A percentile compares a stretch with the other conserved stretches of the same genome.
phyloP scores from a whole-genome alignment of 805 yeast genomes.

The Candida oleophila region DNA sequence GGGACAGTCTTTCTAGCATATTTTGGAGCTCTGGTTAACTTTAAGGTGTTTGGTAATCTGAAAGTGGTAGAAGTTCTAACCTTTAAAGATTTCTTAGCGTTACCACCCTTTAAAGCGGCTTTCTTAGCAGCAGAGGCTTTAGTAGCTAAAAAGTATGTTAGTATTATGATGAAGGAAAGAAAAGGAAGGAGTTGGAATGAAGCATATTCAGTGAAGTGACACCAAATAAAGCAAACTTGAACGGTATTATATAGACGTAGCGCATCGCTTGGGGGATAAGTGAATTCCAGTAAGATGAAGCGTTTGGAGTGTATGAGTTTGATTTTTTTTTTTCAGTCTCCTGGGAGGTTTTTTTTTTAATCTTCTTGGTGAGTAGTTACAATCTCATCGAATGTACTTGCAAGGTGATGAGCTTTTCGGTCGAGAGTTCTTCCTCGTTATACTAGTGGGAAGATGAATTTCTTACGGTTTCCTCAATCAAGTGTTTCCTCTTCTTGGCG shows the following conservation, averaged over 20 bases:
- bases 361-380: too few relatives aligned
- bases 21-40: conserved; percentile 91
- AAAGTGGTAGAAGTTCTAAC: conserved; percentile 94
- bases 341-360: too few relatives aligned
- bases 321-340: too few relatives aligned
- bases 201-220: not conserved
- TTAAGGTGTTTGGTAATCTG: conserved; percentile 97
- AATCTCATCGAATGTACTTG: too few relatives aligned
- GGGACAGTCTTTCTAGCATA: conserved; percentile 95
- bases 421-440: too few relatives aligned
- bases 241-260: too few relatives aligned
- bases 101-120: conserved; percentile 97
- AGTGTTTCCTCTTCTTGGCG: not conserved
- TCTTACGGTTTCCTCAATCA: not conserved
- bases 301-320: too few relatives aligned
- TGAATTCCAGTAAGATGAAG: too few relatives aligned
- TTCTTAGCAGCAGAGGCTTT: conserved; percentile 98
- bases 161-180: conserved; percentile 12
- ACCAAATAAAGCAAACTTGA: not conserved
- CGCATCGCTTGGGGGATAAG: too few relatives aligned
- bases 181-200: not conserved
- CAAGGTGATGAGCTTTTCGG: too few relatives aligned
- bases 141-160: conserved; percentile 37
- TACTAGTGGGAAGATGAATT: too few relatives aligned
- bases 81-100: conserved; percentile 85